Conservation (phyloP, 2,329 filamentous ascomycete genomes). For the Dactylonectria estremocensis region DNA sequence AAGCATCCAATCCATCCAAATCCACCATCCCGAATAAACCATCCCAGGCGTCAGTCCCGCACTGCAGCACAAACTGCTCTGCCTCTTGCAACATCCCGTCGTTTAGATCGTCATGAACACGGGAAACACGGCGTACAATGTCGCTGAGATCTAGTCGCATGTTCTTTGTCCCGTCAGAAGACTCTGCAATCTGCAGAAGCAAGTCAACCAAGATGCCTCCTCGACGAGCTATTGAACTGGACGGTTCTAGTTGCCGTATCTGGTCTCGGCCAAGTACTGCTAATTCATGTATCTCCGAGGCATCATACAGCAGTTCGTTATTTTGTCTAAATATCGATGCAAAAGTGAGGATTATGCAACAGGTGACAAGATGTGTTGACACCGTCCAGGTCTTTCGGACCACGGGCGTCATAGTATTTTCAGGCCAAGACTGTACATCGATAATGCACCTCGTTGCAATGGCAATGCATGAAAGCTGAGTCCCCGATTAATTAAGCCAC, state of each 20-base stretch:
- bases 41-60: not conserved
- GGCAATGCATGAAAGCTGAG: constrained; percentile 8
- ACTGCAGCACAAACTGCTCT: not conserved
- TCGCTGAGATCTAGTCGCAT: not conserved
- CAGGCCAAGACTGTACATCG: constrained; percentile 7
- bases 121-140: constrained; percentile 11
- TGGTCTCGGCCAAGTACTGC: not conserved
- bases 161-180: not conserved
- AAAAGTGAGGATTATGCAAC: constrained; percentile 9
- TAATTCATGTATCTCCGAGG: not conserved
- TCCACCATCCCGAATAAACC: not conserved
- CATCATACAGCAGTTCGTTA: constrained; percentile 5
- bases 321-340: not conserved
- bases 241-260: not conserved
- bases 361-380: constrained; percentile 11
- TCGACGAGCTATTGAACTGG: constrained; percentile 10
- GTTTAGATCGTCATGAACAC: not conserved
- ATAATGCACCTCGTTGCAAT: constrained; percentile 9
- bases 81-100: not conserved
- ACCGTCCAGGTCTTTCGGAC: constrained; percentile 12
- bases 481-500: no score
- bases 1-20: not conserved
- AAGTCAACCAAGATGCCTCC: constrained; percentile 6
- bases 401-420: not conserved
- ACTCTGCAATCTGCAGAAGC: not conserved